These are phyloP conservation scores for Tulasnella sp. DNA, from an alignment of 768 basidiomycete genomes.

Conservation along the genomic window DNA sequence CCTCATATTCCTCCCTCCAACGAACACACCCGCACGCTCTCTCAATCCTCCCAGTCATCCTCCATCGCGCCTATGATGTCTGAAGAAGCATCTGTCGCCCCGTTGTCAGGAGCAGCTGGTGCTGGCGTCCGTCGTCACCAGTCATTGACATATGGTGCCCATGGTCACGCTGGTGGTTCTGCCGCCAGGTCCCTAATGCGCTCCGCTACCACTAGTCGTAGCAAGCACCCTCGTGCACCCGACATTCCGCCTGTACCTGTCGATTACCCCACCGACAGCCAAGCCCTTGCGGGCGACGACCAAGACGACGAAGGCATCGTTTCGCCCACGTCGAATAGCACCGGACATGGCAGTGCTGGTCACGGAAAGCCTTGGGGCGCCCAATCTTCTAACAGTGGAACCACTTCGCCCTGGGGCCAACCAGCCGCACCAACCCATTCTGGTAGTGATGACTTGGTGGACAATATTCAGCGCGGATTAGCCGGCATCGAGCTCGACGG, in stretches of 20 bases:
- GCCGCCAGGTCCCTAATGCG: constrained; percentile 41
- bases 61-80: constrained; percentile 43
- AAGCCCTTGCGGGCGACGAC: background rate
- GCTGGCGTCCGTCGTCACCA: constrained; percentile 69
- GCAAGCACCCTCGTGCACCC: background rate
- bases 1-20: background rate
- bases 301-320: constrained; percentile 7
- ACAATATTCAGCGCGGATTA: constrained; percentile 11
- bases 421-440: constrained; percentile 2
- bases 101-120: constrained; percentile 35
- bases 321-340: constrained; percentile 16
- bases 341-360: constrained; percentile 20
- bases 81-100: constrained; percentile 11
- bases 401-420: constrained; percentile 18
- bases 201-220: constrained; percentile 52
- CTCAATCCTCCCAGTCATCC: constrained; percentile 61
- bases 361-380: constrained; percentile 11
- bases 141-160: constrained; percentile 54
- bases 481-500: constrained; percentile 14
- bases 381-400: constrained; percentile 5
- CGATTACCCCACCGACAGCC: constrained; percentile 10
- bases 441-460: constrained; percentile 1
- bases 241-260: constrained; percentile 12
- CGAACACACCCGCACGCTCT: constrained; percentile 51
- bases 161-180: constrained; percentile 53